Evolutionary conservation across 1,284 basidiomycete species (phyloP).

Genomic region (Apiotrichum montevideense): DNA sequence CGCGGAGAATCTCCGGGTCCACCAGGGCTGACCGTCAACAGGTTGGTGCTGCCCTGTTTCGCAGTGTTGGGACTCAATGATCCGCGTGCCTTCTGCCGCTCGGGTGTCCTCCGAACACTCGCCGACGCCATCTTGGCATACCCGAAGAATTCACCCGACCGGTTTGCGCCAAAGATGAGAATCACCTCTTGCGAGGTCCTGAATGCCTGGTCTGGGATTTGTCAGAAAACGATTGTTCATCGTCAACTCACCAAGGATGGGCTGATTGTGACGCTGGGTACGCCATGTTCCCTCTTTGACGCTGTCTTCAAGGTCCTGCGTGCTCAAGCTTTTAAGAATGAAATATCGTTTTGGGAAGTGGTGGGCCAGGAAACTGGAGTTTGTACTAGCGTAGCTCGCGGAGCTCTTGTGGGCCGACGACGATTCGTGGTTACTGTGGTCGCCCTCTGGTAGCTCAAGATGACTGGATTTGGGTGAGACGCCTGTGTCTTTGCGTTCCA

Average conservation of each 20-base stretch:
- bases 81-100: conserved; percentile 13
- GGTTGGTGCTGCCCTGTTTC: conserved; percentile 4
- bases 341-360: conserved; percentile 85
- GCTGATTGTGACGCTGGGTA: conserved; percentile 90
- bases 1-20: neutral
- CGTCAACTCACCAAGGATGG: conserved; percentile 51
- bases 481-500: conserved; percentile 10
- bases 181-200: conserved; percentile 78
- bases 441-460: conserved; percentile 24
- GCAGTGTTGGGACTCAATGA: conserved; percentile 4
- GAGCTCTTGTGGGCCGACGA: conserved; percentile 48
- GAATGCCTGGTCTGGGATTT: conserved; percentile 68
- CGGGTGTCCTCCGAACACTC: conserved; percentile 17
- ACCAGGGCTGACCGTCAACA: neutral
- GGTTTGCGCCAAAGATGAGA: conserved; percentile 87
- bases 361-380: conserved; percentile 55
- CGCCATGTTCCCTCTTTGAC: conserved; percentile 80
- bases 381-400: conserved; percentile 53
- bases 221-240: neutral
- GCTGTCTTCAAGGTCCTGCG: conserved; percentile 77
- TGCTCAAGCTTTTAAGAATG: conserved; percentile 80
- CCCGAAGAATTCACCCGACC: conserved; percentile 71
- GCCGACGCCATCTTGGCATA: conserved; percentile 59
- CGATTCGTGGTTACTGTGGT: conserved; percentile 4
- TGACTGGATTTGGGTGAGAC: conserved; percentile 27